Percentiles rank a stretch among this genome's conserved stretches.
These are phyloP conservation scores for Lolium multiflorum DNA, from an alignment of 176 grass and related monocot species.

Conservation along the genomic window DNA sequence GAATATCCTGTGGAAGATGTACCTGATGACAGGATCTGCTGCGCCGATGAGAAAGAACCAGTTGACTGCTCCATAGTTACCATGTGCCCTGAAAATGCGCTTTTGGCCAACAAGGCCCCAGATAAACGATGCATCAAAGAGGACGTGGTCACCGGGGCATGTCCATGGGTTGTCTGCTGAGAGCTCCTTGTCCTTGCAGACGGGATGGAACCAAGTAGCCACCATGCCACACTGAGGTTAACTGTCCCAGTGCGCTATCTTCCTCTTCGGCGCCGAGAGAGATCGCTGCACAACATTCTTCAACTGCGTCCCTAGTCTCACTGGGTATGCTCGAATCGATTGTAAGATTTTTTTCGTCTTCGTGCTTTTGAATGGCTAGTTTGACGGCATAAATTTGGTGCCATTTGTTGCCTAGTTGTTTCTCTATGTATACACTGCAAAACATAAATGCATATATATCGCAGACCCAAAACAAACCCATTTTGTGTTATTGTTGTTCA, in stretches of 20 bases:
- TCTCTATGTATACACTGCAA: conserved; percentile 19
- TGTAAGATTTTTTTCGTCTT: background rate
- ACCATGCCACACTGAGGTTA: conserved; percentile 72
- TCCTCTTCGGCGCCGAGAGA: too few relatives aligned
- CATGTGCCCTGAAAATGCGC: conserved; percentile 61
- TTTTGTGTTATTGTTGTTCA: background rate
- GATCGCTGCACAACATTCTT: too few relatives aligned
- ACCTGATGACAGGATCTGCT: conserved; percentile 61
- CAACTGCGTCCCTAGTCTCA: background rate
- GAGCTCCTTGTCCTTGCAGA: conserved; percentile 58
- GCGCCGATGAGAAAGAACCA: conserved; percentile 80
- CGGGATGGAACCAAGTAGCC: conserved; percentile 66
- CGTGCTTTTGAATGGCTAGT: background rate
- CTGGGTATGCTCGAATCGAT: conserved; percentile 21
- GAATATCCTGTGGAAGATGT: conserved; percentile 61
- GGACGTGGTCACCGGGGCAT: conserved; percentile 64
- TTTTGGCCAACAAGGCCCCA: conserved; percentile 70
- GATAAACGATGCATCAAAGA: conserved; percentile 88
- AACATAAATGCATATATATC: background rate
- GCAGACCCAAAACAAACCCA: conserved; percentile 12
- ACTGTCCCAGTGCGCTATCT: conserved; percentile 74
- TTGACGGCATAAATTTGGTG: background rate
- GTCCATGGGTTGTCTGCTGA: conserved; percentile 79
- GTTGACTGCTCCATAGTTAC: conserved; percentile 65
- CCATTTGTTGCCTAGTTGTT: background rate